A percentile compares a stretch with the other conserved stretches of the same genome.
phyloP scores from a whole-genome alignment of 805 yeast species.

The Huiozyma naganishii region DNA sequence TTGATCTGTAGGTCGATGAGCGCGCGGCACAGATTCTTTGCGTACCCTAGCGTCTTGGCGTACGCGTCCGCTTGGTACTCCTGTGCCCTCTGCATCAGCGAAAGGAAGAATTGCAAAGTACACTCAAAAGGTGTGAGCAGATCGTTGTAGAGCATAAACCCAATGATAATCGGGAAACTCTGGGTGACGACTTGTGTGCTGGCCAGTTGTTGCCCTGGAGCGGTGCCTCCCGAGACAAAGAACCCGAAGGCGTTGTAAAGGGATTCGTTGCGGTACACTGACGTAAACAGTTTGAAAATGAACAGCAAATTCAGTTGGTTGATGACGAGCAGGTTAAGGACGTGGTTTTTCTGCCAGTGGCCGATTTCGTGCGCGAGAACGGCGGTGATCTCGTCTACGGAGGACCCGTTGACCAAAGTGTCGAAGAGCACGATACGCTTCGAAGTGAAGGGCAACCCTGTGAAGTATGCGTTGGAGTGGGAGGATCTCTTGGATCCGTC shows the following conservation, averaged over 20 bases:
- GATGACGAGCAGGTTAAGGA: slow-evolving; percentile 59
- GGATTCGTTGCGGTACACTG: slow-evolving; percentile 69
- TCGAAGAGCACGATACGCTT: slow-evolving; percentile 92
- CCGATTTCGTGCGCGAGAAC: slow-evolving; percentile 98
- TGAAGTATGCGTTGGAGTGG: slow-evolving; percentile 93
- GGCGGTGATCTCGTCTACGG: slow-evolving; percentile 76
- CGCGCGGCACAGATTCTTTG: slow-evolving; percentile 55
- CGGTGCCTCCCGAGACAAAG: slow-evolving; percentile 2
- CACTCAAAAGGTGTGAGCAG: slow-evolving; percentile 70
- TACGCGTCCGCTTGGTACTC: slow-evolving; percentile 91
- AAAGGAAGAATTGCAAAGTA: slow-evolving; percentile 51
- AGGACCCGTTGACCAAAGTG: slow-evolving; percentile 72
- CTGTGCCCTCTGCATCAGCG: slow-evolving; percentile 67
- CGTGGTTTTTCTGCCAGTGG: slow-evolving; percentile 90
- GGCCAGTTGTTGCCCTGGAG: neutral
- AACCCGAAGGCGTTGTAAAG: slow-evolving; percentile 77
- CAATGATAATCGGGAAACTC: slow-evolving; percentile 66
- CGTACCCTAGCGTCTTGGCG: slow-evolving; percentile 67
- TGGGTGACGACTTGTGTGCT: slow-evolving; percentile 20
- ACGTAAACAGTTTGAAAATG: slow-evolving; percentile 64
- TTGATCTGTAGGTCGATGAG: slow-evolving; percentile 68
- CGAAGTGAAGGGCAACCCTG: slow-evolving; percentile 87
- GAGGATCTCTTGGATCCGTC: slow-evolving; percentile 97
- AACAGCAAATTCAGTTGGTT: slow-evolving; percentile 54
- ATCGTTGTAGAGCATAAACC: slow-evolving; percentile 71